Percentiles rank a stretch among this genome's conserved stretches.
Evolutionary conservation across 1,284 basidiomycete genomes (phyloP).

Genomic region (Apiotrichum montevideense): DNA sequence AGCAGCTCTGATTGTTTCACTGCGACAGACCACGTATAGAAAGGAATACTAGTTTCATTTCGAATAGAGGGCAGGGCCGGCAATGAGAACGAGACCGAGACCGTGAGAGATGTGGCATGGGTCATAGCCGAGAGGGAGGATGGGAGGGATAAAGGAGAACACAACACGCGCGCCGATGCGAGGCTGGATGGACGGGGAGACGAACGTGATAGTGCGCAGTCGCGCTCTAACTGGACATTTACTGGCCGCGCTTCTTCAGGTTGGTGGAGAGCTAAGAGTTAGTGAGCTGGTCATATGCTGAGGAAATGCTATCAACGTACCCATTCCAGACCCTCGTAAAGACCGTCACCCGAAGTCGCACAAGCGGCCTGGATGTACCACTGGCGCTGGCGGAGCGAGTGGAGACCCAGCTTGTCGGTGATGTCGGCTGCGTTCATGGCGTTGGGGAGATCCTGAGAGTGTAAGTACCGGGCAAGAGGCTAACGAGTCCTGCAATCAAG

Average conservation of each 20-base stretch:
- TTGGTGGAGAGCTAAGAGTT: constrained; percentile 45
- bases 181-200: constrained; percentile 3
- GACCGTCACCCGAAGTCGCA: constrained; percentile 96
- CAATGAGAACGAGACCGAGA: constrained; percentile 2
- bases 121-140: not conserved
- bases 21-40: not conserved
- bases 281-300: not conserved
- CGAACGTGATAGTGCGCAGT: not conserved
- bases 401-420: constrained; percentile 98
- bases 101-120: constrained; percentile 11
- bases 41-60: constrained; percentile 19
- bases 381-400: constrained; percentile 90
- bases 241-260: constrained; percentile 46
- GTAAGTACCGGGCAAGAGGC: not conserved
- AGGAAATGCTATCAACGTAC: constrained; percentile 23
- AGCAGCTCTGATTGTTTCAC: not conserved
- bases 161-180: constrained; percentile 1
- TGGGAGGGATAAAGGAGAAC: constrained; percentile 2
- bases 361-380: constrained; percentile 99
- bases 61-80: constrained; percentile 6
- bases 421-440: constrained; percentile 99
- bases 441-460: constrained; percentile 77
- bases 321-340: constrained; percentile 98
- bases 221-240: constrained; percentile 7
- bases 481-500: not conserved